Base-by-base conservation (phyloP, 345 rosid species). In the Dipteronia sinensis region DNA sequence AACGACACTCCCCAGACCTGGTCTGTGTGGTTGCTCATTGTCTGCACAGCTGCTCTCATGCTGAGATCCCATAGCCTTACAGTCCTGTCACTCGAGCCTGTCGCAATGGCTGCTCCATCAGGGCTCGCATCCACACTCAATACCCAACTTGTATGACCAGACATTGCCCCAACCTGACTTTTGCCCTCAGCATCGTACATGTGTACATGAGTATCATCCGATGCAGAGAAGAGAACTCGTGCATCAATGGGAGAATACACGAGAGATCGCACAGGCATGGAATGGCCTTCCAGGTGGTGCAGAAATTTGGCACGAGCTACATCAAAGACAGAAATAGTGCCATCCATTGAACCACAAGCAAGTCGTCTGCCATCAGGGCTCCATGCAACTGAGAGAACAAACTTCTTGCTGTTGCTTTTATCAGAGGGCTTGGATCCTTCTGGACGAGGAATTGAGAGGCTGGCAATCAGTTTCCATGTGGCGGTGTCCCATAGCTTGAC, bases 281-380 rank as follows among this genome's bases (percentile, higher is more conserved):
- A 88, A 83, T 96, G 99, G 44, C 98, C 97, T 84, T 94, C 93
- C 29, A 94, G 88, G 82, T 96, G 93, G 84, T 94, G 93, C 40
- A 96, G 87, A 76, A 96, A 91, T 84, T 92, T 96, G 69, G 85
- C 90, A 31, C 95, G 90, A 7, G 89, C 89, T 51, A 89, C 97
- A 22, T 94, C 99, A 10, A 96, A 96, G 27, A 96, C 73, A 11
- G 94, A 91, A 68, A 96, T 87, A 0, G 97, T 92, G 75, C 98
- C 99, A 78, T 96, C 99, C 95, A 94, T 89, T 46, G 95, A 96
- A 47, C 98, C 98, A 10, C 98, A 96, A 56, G 98, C 98, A 61
- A 92, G 86, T 3, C 91, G 85, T 85, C 75, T 88, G 77, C 98
- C 98, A 73, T 94, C 97, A 16, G 92, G 91, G 79, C 97, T 90